Conservation (phyloP, 164 flowering plant species). For the Dillenia turbinata region DNA sequence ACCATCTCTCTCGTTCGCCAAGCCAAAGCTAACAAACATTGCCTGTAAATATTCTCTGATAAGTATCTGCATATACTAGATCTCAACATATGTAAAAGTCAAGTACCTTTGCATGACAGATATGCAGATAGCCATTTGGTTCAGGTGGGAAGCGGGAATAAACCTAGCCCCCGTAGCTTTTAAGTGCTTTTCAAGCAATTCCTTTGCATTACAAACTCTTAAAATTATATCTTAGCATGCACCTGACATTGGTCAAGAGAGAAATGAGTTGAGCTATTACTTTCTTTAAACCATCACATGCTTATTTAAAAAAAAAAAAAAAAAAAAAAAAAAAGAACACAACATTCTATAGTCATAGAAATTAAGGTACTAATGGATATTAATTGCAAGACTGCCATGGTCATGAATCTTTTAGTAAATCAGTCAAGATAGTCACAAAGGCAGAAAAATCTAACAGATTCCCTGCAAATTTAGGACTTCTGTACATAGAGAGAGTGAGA, state of each 20-base stretch:
- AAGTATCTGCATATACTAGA: background rate
- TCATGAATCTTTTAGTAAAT: too few species aligned
- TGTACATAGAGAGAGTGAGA: too few species aligned
- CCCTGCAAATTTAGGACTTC: too few species aligned
- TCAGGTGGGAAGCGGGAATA: constrained; percentile 94
- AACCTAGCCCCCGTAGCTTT: constrained; percentile 68
- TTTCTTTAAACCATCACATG: too few species aligned
- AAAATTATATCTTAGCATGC: constrained; percentile 83
- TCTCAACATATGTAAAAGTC: background rate
- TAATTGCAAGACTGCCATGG: too few species aligned
- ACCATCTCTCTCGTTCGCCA: constrained; percentile 91
- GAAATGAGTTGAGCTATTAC: background rate
- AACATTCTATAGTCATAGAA: too few species aligned
- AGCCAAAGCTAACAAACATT: constrained; percentile 91
- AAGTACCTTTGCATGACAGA: constrained; percentile 98
- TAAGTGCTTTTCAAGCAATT: constrained; percentile 71
- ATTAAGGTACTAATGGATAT: too few species aligned
- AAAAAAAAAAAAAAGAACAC: too few species aligned
- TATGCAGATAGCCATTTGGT: constrained; percentile 98
- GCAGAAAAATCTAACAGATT: too few species aligned
- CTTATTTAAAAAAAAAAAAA: too few species aligned
- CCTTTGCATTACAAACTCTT: constrained; percentile 77
- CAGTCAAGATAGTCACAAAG: too few species aligned
- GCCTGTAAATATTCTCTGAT: constrained; percentile 48
- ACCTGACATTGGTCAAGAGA: constrained; percentile 48